phyloP scores from a whole-genome alignment of 2,329 filamentous ascomycete species.

The Pseudopithomyces maydicus region DNA sequence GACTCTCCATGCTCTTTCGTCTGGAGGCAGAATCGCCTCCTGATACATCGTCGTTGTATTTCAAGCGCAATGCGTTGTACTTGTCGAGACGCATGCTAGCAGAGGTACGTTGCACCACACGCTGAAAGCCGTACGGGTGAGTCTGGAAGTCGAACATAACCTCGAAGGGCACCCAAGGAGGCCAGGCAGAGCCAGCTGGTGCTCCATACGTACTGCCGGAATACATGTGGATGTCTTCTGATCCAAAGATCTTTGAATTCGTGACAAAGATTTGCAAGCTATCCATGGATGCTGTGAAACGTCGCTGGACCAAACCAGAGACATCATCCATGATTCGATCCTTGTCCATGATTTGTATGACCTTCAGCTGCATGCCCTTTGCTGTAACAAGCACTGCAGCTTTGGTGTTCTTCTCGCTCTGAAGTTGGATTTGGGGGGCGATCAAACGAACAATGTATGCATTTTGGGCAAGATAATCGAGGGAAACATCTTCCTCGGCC shows the following conservation, averaged over 20 bases:
- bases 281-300: slow-evolving; percentile 94
- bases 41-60: slow-evolving; percentile 93
- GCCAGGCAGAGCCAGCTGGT: slow-evolving; percentile 84
- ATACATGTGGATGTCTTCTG: slow-evolving; percentile 87
- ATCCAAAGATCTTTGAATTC: slow-evolving; percentile 86
- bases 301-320: slow-evolving; percentile 90
- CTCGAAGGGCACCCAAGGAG: slow-evolving; percentile 97
- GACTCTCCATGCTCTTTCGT: slow-evolving; percentile 67
- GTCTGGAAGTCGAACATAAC: slow-evolving; percentile 96
- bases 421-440: slow-evolving; percentile 95
- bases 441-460: slow-evolving; percentile 95
- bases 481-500: slow-evolving; percentile 67
- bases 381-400: slow-evolving; percentile 95
- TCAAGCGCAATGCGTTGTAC: slow-evolving; percentile 94
- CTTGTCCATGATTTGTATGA: slow-evolving; percentile 98
- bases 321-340: slow-evolving; percentile 89
- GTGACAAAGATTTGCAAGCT: slow-evolving; percentile 98
- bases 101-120: slow-evolving; percentile 95
- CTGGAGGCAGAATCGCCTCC: slow-evolving; percentile 58
- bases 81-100: slow-evolving; percentile 95
- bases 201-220: slow-evolving; percentile 92
- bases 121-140: slow-evolving; percentile 96
- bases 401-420: slow-evolving; percentile 97
- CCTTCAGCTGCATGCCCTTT: slow-evolving; percentile 97
- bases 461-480: slow-evolving; percentile 88